Conservation (phyloP, 2,329 filamentous ascomycete species). For the Pyricularia grisea region DNA sequence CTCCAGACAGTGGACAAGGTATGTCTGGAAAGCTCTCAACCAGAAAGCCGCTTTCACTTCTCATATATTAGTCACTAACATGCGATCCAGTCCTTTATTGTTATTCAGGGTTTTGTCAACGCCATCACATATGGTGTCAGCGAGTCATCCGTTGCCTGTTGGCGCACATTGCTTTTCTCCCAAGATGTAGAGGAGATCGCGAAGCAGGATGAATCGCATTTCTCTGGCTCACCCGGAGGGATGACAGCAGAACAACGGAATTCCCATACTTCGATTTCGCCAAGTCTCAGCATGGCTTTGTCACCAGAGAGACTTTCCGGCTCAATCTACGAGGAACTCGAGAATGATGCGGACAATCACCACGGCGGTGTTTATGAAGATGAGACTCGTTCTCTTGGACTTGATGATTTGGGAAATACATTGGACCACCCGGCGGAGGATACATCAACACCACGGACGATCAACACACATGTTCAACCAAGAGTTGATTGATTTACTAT, state of each 20-base stretch:
- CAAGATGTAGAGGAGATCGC: background rate
- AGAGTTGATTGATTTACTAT: background rate
- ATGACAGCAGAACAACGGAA: background rate
- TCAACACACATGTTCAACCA: background rate
- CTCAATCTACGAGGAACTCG: background rate
- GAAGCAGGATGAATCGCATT: background rate
- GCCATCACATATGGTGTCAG: slow-evolving; percentile 27
- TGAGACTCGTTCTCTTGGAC: background rate
- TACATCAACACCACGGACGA: background rate
- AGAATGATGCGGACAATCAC: background rate
- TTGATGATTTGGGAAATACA: background rate
- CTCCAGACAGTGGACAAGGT: slow-evolving; percentile 25
- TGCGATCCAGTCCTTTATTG: slow-evolving; percentile 20
- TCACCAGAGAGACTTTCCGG: background rate
- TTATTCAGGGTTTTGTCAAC: slow-evolving; percentile 29
- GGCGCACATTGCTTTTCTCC: slow-evolving; percentile 9
- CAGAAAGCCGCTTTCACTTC: background rate
- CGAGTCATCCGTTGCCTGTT: slow-evolving; percentile 11
- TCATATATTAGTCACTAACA: background rate
- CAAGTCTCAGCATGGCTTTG: background rate
- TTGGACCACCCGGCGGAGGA: background rate
- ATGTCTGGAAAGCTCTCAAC: background rate
- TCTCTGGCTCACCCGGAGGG: background rate
- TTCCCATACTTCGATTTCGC: background rate
- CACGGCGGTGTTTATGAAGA: background rate